Evolutionary conservation across 2,329 filamentous ascomycete species (phyloP), one percentile per base, ranked within the genome.

Genomic region (Aureobasidium lini): DNA sequence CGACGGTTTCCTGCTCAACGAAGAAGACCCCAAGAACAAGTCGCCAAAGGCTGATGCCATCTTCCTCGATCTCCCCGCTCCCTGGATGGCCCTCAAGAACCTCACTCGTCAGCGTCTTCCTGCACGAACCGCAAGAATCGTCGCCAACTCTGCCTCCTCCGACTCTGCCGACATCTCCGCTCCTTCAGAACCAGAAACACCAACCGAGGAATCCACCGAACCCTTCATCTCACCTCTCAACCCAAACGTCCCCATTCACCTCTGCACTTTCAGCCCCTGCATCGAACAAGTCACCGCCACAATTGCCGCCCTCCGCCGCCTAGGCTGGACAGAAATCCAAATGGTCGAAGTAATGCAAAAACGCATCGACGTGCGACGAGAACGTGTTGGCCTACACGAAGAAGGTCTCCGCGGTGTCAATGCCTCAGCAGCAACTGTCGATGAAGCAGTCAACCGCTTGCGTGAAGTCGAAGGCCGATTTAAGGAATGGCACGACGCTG

Each of bases 221-320:
- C 46, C 47, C n/a, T 64, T 61, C 18, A 64, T 64, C 40, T 80
- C 81, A 1, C 79, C 83, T 0, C 79, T 97, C 10, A 86, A 94
- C 65, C 85, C 89, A 0, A 79, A 81, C n/a, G 81, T 83, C 43
- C 81, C 87, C 5, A 84, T 87, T 1, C 82, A 94, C 69, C 82
- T 99, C 58, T 99, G 94, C 77, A 95, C 91, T 0, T 99, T 99
- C 75, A 95, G 89, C 1, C 94, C 94, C 0, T 99, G 94, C 73
- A 95, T 99, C 64, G 94, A 99, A 74, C 94, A 99, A 76, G 93
- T 95, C 23, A 90, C 88, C 57, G 84, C 86, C 59, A 97, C 94
- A 0, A 86, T 96, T 57, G 87, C 89, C 10, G 83, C 84, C 11
- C 81, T 99, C 73, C 86, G 93, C 57, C 82, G 85, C 39, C 77